Evolutionary conservation across 148 eudicot genomes (phyloP).

Genomic region (Chenopodium formosanum): DNA sequence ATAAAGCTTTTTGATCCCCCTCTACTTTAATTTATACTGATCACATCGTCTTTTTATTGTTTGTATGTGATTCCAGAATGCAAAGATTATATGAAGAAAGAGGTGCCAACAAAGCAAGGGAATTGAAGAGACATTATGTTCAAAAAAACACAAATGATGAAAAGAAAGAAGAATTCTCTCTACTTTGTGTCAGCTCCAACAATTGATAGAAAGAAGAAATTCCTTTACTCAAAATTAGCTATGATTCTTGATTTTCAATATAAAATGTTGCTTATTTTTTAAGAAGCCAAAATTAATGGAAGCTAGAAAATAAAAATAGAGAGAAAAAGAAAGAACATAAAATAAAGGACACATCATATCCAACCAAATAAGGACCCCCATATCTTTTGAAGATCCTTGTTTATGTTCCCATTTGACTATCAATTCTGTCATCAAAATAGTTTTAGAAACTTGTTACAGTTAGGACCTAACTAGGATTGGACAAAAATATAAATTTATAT

Average conservation of each 20-base stretch:
- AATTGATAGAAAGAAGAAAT: neutral
- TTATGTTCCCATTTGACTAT: conserved; percentile 8
- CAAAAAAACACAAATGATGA: neutral
- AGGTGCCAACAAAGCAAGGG: neutral
- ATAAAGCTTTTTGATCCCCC: neutral
- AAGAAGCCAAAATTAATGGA: conserved; percentile 4
- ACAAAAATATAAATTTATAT: neutral
- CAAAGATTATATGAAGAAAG: conserved; percentile 5
- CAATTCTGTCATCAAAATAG: neutral
- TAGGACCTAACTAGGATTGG: neutral
- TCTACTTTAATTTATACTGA: conserved; percentile 9
- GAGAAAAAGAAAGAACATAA: conserved; percentile 17
- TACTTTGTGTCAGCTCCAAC: conserved; percentile 21
- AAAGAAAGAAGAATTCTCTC: neutral
- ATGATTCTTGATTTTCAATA: conserved; percentile 17
- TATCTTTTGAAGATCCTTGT: conserved; percentile 13
- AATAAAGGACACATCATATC: conserved; percentile 27
- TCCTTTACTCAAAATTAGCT: conserved; percentile 11
- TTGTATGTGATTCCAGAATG: conserved; percentile 10
- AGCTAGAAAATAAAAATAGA: neutral
- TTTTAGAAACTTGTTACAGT: neutral
- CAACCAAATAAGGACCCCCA: conserved; percentile 21
- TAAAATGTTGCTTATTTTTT: neutral
- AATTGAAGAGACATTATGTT: conserved; percentile 2
- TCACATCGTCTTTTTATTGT: neutral